Percentiles rank a stretch among this genome's conserved stretches.
These are phyloP conservation scores for Calocybe indica DNA, from an alignment of 768 basidiomycete species.

Conservation along the genomic window DNA sequence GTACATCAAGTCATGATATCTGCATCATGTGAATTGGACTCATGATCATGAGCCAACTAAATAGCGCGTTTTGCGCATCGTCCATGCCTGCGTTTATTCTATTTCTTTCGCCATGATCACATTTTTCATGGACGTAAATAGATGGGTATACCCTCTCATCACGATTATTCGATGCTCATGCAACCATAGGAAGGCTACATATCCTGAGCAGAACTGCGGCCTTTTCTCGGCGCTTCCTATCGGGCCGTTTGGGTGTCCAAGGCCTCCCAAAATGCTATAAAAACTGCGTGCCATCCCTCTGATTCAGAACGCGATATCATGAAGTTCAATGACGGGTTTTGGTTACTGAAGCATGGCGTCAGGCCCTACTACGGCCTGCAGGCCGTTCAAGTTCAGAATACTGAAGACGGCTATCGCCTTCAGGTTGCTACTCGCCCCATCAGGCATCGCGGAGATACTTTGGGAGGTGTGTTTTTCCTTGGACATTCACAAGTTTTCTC, in stretches of 20 bases:
- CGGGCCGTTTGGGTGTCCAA: background rate
- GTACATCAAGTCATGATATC: too few species aligned
- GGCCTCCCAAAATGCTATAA: background rate
- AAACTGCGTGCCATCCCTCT: background rate
- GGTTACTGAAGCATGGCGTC: constrained; percentile 58
- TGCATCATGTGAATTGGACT: too few species aligned
- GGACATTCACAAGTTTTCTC: constrained; percentile 10
- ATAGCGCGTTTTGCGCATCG: too few species aligned
- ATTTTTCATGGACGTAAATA: too few species aligned
- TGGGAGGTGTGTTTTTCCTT: constrained; percentile 35
- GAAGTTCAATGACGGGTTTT: constrained; percentile 75
- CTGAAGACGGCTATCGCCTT: constrained; percentile 44
- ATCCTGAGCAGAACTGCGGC: background rate
- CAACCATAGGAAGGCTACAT: too few species aligned
- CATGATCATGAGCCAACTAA: too few species aligned
- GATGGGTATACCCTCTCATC: too few species aligned
- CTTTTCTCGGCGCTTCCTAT: constrained; percentile 2
- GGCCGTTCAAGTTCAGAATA: constrained; percentile 42
- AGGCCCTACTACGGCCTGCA: constrained; percentile 58
- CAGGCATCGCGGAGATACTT: constrained; percentile 57
- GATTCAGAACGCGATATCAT: constrained; percentile 24
- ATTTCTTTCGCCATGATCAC: too few species aligned
- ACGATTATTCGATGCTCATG: too few species aligned
- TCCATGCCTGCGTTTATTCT: too few species aligned
- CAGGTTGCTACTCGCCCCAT: constrained; percentile 58